Percentiles rank a stretch among this genome's conserved stretches.
Evolutionary conservation across 1,284 basidiomycete genomes (phyloP).

Genomic region (Sporisorium exsertum): DNA sequence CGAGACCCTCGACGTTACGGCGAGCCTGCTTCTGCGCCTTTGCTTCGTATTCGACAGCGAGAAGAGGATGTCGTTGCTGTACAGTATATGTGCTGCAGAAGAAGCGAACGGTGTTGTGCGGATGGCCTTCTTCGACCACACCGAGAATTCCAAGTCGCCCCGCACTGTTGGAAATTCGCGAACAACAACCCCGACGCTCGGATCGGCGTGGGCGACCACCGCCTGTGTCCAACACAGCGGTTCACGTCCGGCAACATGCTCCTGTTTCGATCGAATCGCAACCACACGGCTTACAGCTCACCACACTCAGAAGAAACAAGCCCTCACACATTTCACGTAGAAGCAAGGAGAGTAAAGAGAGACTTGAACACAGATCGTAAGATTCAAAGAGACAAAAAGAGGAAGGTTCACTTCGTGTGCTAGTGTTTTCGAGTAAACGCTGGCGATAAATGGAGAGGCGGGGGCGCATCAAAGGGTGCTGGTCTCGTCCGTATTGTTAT

Average conservation of each 20-base stretch:
- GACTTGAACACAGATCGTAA: not conserved
- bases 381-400: not conserved
- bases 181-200: conserved; percentile 3
- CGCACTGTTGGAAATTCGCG: conserved; percentile 11
- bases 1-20: not conserved
- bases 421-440: not conserved
- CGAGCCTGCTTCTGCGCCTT: not conserved
- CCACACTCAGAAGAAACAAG: not conserved
- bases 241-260: conserved; percentile 24
- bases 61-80: not conserved
- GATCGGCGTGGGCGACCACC: conserved; percentile 23
- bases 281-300: not conserved
- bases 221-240: conserved; percentile 3
- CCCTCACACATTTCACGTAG: not conserved
- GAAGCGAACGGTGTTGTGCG: not conserved
- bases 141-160: not conserved
- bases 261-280: not conserved
- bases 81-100: not conserved
- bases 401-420: not conserved
- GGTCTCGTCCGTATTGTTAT: conserved; percentile 22
- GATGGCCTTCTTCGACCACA: not conserved
- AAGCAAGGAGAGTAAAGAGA: not conserved
- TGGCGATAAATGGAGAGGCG: not conserved
- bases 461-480: conserved; percentile 22
- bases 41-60: not conserved